Conservation (phyloP, 176 grass and related monocot genomes). For the Aegilops longissima region DNA sequence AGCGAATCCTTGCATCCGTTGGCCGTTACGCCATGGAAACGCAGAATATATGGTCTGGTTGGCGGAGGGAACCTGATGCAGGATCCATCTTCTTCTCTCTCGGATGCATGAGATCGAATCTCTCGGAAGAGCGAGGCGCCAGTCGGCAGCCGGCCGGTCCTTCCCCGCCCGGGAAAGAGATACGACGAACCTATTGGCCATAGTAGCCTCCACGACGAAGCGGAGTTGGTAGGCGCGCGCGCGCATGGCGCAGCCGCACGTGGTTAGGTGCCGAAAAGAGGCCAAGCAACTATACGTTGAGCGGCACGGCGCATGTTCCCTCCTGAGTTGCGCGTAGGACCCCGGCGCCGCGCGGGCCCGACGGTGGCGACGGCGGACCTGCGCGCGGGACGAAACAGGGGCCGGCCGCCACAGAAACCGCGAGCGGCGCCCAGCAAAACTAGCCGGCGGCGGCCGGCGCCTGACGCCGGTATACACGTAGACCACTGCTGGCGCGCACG, state of each 20-base stretch:
- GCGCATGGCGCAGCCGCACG: background rate
- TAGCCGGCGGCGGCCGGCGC: background rate
- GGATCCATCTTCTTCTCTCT: background rate
- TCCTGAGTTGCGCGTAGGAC: background rate
- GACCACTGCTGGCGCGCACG: background rate
- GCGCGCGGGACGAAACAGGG: background rate
- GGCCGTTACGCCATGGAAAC: background rate
- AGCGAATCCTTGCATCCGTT: background rate
- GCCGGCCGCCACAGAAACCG: background rate
- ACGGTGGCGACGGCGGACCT: background rate
- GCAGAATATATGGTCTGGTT: background rate
- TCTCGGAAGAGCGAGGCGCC: background rate
- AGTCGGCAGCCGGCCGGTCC: conserved; percentile 16
- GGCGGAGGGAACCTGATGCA: conserved; percentile 11
- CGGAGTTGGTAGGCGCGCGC: background rate
- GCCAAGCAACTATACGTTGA: background rate
- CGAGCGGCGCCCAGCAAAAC: background rate
- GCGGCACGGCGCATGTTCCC: conserved; percentile 18
- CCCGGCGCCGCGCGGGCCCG: background rate
- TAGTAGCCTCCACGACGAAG: background rate
- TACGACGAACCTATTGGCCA: background rate
- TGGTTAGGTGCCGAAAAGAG: conserved; percentile 6
- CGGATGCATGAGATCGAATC: conserved; percentile 3
- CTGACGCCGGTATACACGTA: background rate
- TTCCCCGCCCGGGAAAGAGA: conserved; percentile 5